phyloP scores from a whole-genome alignment of 768 basidiomycete species.

The Auriscalpium vulgare region DNA sequence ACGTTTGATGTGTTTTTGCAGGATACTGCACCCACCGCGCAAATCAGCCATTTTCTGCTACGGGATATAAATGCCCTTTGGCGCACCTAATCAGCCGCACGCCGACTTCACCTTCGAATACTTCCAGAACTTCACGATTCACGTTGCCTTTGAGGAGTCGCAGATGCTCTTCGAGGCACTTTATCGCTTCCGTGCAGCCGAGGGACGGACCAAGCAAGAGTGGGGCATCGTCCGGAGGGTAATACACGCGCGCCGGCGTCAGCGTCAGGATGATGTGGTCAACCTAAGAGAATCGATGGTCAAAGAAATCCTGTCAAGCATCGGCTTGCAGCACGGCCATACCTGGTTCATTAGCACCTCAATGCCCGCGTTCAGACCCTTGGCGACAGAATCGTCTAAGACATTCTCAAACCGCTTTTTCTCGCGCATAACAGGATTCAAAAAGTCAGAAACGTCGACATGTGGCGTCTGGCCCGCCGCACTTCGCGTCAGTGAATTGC shows the following conservation, averaged over 20 bases:
- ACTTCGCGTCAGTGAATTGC: background rate
- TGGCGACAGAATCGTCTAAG: slow-evolving; percentile 90
- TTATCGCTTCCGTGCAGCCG: slow-evolving; percentile 86
- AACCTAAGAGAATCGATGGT: slow-evolving; percentile 41
- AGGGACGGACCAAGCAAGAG: slow-evolving; percentile 80
- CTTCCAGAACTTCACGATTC: slow-evolving; percentile 92
- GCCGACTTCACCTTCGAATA: slow-evolving; percentile 97
- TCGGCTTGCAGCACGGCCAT: slow-evolving; percentile 6
- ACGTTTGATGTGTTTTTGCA: slow-evolving; percentile 94
- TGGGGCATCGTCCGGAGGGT: slow-evolving; percentile 71
- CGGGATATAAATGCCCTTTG: background rate
- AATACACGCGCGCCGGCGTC: slow-evolving; percentile 84
- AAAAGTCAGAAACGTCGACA: slow-evolving; percentile 89
- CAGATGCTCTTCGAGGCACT: slow-evolving; percentile 85
- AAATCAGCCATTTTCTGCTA: slow-evolving; percentile 1
- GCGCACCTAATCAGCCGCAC: slow-evolving; percentile 44
- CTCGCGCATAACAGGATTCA: slow-evolving; percentile 88
- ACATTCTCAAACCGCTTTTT: slow-evolving; percentile 94
- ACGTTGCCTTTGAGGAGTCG: slow-evolving; percentile 88
- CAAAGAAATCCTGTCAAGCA: background rate
- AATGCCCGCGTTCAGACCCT: slow-evolving; percentile 90
- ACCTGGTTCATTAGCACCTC: slow-evolving; percentile 95
- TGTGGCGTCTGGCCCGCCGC: slow-evolving; percentile 52
- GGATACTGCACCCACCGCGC: slow-evolving; percentile 44
- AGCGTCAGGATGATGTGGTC: slow-evolving; percentile 85